Conservation (phyloP, 225 moss, liverwort and hornwort genomes). For the Asterella californica region DNA sequence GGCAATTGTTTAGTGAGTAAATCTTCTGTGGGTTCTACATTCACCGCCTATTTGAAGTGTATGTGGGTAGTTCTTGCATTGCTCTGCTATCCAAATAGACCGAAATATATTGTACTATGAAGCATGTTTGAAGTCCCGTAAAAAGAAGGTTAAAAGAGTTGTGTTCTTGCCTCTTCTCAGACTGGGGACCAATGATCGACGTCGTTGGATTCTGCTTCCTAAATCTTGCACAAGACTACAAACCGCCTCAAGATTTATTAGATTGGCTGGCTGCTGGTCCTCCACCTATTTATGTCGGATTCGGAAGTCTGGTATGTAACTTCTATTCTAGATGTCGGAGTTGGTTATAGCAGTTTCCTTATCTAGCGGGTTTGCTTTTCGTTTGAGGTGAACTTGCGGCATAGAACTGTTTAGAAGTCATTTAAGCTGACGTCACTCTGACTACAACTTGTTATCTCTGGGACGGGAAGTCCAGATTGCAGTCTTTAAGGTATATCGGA, state of each 20-base stretch:
- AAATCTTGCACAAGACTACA: constrained; percentile 72
- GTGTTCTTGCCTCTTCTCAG: constrained; percentile 33
- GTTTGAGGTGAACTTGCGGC: neutral
- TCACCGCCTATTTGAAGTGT: neutral
- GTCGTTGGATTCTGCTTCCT: constrained; percentile 92
- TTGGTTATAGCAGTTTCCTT: neutral
- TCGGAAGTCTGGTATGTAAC: constrained; percentile 87
- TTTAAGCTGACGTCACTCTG: too few relatives aligned
- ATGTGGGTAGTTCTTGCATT: neutral
- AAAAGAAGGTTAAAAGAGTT: neutral
- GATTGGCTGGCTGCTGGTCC: constrained; percentile 77
- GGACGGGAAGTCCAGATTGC: neutral
- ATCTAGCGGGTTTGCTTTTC: neutral
- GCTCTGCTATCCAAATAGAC: neutral
- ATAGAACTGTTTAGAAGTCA: neutral
- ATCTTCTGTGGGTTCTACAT: neutral
- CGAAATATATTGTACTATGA: neutral
- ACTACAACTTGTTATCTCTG: too few relatives aligned
- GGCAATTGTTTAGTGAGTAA: too few relatives aligned
- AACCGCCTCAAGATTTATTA: constrained; percentile 73
- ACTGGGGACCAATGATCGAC: constrained; percentile 91
- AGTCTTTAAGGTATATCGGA: neutral
- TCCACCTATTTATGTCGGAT: constrained; percentile 83
- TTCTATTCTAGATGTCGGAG: neutral
- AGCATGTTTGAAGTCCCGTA: neutral